Conservation (phyloP, 306 rosid species). For the Chamaecrista fasciculata region DNA sequence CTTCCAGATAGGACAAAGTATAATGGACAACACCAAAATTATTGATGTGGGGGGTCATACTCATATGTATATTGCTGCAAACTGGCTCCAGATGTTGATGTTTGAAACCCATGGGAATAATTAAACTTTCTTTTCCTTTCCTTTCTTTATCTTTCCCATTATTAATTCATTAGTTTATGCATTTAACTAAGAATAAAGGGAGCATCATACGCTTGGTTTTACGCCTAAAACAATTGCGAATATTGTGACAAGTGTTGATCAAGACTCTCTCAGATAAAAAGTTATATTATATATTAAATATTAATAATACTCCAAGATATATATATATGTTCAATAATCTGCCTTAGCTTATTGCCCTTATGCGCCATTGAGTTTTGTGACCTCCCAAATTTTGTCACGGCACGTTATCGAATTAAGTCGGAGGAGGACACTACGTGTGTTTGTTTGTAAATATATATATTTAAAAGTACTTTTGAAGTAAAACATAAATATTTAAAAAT, state of each 20-base stretch:
- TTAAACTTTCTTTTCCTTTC: neutral
- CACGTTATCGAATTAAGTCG: slow-evolving; percentile 26
- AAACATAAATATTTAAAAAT: no score
- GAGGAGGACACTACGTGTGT: neutral
- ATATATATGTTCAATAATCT: no score
- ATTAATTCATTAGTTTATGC: no score
- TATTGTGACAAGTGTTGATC: slow-evolving; percentile 1
- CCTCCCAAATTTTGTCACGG: slow-evolving; percentile 27
- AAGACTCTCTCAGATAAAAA: neutral
- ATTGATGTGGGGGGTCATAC: slow-evolving; percentile 30
- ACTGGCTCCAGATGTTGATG: slow-evolving; percentile 44
- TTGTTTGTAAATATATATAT: no score
- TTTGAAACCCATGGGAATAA: slow-evolving; percentile 14
- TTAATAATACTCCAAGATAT: no score
- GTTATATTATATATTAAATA: no score
- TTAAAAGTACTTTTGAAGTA: no score
- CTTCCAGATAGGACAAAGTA: slow-evolving; percentile 33
- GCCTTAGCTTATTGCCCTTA: no score
- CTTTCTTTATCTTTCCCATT: no score
- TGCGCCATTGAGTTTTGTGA: no score
- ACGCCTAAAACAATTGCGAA: slow-evolving; percentile 16
- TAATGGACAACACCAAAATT: slow-evolving; percentile 35
- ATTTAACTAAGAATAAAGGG: neutral
- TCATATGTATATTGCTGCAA: slow-evolving; percentile 29
- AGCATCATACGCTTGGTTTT: slow-evolving; percentile 6